phyloP scores from a whole-genome alignment of 1,284 basidiomycete species.

The Cutaneotrichosporon cavernicola region DNA sequence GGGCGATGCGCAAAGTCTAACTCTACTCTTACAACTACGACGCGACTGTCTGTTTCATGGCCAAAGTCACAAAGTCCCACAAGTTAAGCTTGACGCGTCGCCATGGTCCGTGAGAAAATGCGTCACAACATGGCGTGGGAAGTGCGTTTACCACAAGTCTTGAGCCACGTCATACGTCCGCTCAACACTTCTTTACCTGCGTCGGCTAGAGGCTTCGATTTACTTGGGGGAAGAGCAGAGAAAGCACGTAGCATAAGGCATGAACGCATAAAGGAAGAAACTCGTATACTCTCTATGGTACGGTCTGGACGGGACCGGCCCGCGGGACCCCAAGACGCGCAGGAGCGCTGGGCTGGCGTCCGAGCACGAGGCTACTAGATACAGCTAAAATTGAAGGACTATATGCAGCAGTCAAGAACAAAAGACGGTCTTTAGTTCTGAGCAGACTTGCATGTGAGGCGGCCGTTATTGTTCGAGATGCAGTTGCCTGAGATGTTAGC shows the following conservation, averaged over 20 bases:
- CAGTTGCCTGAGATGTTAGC: constrained; percentile 1
- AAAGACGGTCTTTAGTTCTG: background rate
- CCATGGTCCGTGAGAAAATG: too few relatives aligned
- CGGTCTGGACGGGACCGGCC: constrained; percentile 7
- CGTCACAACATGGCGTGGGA: too few relatives aligned
- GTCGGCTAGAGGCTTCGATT: too few relatives aligned
- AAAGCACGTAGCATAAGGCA: background rate
- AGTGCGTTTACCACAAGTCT: too few relatives aligned
- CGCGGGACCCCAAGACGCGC: background rate
- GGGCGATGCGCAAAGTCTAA: too few relatives aligned
- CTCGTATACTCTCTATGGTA: constrained; percentile 4
- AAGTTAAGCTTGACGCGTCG: too few relatives aligned
- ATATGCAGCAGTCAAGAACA: background rate
- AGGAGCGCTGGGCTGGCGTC: background rate
- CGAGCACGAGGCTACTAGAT: background rate
- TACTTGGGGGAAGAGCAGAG: background rate
- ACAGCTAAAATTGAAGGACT: background rate
- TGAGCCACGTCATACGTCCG: too few relatives aligned
- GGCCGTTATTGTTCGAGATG: constrained; percentile 4
- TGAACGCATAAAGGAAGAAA: background rate
- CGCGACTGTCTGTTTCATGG: too few relatives aligned
- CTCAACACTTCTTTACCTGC: too few relatives aligned
- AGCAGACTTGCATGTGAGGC: constrained; percentile 1
- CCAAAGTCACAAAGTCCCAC: too few relatives aligned
- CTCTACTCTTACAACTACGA: too few relatives aligned